Evolutionary conservation across 371 early-diverging fungal species (phyloP).

Genomic region (Mortierella sp.): DNA sequence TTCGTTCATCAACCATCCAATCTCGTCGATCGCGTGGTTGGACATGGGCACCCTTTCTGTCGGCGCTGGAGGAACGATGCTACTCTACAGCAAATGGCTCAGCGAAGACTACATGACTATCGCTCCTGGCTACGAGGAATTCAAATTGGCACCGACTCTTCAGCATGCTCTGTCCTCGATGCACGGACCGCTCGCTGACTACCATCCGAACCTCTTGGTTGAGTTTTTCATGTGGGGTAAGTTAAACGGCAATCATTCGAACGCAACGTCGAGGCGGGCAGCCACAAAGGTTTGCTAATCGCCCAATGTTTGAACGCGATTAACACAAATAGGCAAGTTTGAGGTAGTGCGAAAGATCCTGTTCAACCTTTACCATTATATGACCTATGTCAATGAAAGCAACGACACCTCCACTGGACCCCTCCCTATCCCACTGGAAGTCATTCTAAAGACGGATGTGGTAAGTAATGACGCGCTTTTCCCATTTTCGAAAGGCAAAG

Average conservation of each 20-base stretch:
- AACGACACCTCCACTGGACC: slow-evolving; percentile 60
- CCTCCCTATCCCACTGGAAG: slow-evolving; percentile 66
- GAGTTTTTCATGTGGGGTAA: slow-evolving; percentile 86
- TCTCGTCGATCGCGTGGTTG: slow-evolving; percentile 74
- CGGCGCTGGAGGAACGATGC: slow-evolving; percentile 69
- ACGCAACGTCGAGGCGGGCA: background rate
- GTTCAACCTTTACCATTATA: slow-evolving; percentile 63
- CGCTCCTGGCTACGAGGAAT: slow-evolving; percentile 43
- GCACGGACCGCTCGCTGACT: slow-evolving; percentile 78
- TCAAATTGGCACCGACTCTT: slow-evolving; percentile 65
- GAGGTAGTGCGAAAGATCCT: slow-evolving; percentile 75
- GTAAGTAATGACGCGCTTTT: slow-evolving; percentile 41
- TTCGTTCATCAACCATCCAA: slow-evolving; percentile 49
- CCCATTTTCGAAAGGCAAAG: background rate
- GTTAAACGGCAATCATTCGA: slow-evolving; percentile 4
- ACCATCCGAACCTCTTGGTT: slow-evolving; percentile 82
- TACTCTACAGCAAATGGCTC: slow-evolving; percentile 79
- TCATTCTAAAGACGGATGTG: slow-evolving; percentile 66
- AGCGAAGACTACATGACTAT: slow-evolving; percentile 60
- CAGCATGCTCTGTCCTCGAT: slow-evolving; percentile 67
- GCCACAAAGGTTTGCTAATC: background rate
- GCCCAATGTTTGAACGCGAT: background rate
- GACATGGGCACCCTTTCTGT: slow-evolving; percentile 75
- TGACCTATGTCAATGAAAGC: slow-evolving; percentile 65
- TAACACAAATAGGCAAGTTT: slow-evolving; percentile 66